Evolutionary conservation across 345 rosid species (phyloP), one percentile per base, ranked within the genome.

Genomic region (Punica granatum): DNA sequence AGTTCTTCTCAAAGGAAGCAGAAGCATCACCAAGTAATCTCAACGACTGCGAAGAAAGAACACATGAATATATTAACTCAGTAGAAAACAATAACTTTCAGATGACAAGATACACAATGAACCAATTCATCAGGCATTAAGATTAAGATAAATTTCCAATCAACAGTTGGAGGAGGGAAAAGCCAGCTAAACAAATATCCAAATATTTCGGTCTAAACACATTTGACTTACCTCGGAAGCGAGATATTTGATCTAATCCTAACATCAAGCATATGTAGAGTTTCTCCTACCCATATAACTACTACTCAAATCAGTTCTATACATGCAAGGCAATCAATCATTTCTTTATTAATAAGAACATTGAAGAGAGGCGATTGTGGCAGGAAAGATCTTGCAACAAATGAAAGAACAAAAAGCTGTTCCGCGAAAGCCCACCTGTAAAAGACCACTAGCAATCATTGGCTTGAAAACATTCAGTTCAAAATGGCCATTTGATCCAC

Each of bases 401-500:
- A n/a, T 25, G 21, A 30, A 6, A 25, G 54, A 37, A 26, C 19
- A 41, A 28, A 31, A 65, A 65, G n/a, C 51, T 43, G 26, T 49
- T 0, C 56, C 13, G 39, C 5, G 30, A 67, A 41, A 64, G 74
- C 82, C 37, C 81, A 90, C 98, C 80, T 93, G 96, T 59, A 93
- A 72, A 70, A 93, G 95, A 64, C 85, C 85, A 65, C 82, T 86
- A 28, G 98, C 98, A 39, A 93, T 89, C 97, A 93, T 86, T 43
- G 97, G 97, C 85, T 93, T 93, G 90, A 83, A 93, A 25, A 93
- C 98, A 73, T 93, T 93, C 65, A 90, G 69, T 61, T 93, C 98
- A 68, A 93, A 93, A 75, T 93, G 98, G 62, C 98, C 98, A 81
- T 87, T 93, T 70, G 97, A 83, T 68, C 98, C 97, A 71, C 97